Evolutionary conservation across 768 basidiomycete species (phyloP).

Genomic region (Cyclocybe aegerita): DNA sequence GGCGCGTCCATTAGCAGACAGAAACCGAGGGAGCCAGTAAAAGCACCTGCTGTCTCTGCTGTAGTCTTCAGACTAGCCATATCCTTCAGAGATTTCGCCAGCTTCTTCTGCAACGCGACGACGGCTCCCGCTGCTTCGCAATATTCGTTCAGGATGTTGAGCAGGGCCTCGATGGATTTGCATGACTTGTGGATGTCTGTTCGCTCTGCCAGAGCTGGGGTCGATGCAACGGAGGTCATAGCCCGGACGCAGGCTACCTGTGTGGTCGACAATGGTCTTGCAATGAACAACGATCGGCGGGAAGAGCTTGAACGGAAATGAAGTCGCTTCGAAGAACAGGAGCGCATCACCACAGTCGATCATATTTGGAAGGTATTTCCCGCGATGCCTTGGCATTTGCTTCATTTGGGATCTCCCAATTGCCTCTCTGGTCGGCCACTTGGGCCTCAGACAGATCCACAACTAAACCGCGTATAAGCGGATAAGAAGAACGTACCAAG

Average conservation of each 20-base stretch:
- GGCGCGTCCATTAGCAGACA: slow-evolving; percentile 10
- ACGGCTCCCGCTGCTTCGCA: slow-evolving; percentile 67
- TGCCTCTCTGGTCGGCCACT: too few species aligned
- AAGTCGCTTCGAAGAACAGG: too few species aligned
- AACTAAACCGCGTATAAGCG: too few species aligned
- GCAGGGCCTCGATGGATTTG: slow-evolving; percentile 68
- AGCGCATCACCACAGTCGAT: too few species aligned
- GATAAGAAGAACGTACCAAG: too few species aligned
- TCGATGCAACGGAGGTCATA: slow-evolving; percentile 6
- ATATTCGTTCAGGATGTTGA: slow-evolving; percentile 70
- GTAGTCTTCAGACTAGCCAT: slow-evolving; percentile 60
- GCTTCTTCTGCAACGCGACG: slow-evolving; percentile 69
- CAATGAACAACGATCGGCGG: background rate
- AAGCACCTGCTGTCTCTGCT: slow-evolving; percentile 61
- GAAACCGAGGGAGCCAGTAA: background rate
- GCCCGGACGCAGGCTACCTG: background rate
- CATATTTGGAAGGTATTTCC: too few species aligned
- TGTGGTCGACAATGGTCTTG: background rate
- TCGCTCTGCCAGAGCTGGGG: slow-evolving; percentile 51
- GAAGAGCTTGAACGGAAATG: background rate
- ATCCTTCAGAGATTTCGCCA: slow-evolving; percentile 70
- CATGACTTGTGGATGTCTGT: slow-evolving; percentile 79
- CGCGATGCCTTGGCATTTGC: too few species aligned
- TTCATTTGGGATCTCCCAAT: too few species aligned
- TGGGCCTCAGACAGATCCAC: too few species aligned